Base-by-base conservation (phyloP, 208 protist genomes). In the Borovskyia barvae region DNA sequence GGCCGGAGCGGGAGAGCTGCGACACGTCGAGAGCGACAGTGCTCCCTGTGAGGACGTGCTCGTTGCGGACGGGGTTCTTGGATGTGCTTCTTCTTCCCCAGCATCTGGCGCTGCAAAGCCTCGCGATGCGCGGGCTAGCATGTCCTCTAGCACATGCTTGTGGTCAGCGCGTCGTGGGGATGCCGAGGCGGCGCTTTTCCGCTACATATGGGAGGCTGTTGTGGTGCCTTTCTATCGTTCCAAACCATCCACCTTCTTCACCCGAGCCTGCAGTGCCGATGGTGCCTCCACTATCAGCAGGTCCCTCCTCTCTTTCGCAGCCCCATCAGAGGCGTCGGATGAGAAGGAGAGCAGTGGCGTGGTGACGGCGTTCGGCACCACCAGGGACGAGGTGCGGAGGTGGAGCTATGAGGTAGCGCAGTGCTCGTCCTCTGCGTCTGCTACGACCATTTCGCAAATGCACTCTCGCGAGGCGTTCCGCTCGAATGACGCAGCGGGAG, bases 151-250 rank as follows among this genome's bases (percentile, higher is more conserved):
- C n/a, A 41, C 45, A 29, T 26, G 42, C 19, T 50, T 28, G 39
- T 51, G 46, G 45, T 8, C 63, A 6, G 47, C 49, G 22, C 63
- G 55, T 5, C 46, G n/a, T 6, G 30, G 20, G 6, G 46, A 63
- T 22, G 50, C 35, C 17, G 53, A 47, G 30, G 63, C 53, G n/a
- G 63, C 54, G n/a, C 30, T 87, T 7, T 87, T 87, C 54, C 42
- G 29, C 6, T 48, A 53, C 20, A 7, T 87, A 11, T 82, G 75
- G 80, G 52, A 53, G 5, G 40, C 61, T 1, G 75, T 80, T 20
- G 72, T 79, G 35, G 75, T 87, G 17, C 75, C 75, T 0, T 76
- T 71, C 36, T 77, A 80, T 33, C 47, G 48, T 22, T 43, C 52
- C 29, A 25, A 33, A 33, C 19, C 35, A 11, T 2, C 50, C 28